Evolutionary conservation across 768 basidiomycete species (phyloP).

Genomic region (Pleurotus giganteus): DNA sequence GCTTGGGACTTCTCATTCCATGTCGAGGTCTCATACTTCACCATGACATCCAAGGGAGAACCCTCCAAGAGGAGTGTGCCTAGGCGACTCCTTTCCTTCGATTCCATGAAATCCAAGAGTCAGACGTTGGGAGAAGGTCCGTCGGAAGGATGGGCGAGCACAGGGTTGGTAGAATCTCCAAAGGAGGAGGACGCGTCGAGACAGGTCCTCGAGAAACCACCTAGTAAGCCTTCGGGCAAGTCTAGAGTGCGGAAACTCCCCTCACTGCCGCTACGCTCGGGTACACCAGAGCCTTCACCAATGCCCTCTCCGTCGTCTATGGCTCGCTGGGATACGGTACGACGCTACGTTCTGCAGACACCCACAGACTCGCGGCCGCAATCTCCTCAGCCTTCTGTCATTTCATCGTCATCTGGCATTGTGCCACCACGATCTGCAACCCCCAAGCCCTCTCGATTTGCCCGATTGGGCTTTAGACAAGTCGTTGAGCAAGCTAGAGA

Average conservation of each 20-base stretch:
- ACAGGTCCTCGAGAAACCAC: slow-evolving; percentile 12
- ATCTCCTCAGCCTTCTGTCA: slow-evolving; percentile 23
- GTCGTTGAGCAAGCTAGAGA: slow-evolving; percentile 65
- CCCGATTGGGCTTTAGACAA: slow-evolving; percentile 55
- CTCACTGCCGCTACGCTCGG: slow-evolving; percentile 33
- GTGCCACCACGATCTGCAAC: slow-evolving; percentile 29
- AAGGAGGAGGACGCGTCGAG: slow-evolving; percentile 5
- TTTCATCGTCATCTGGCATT: slow-evolving; percentile 21
- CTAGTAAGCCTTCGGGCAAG: slow-evolving; percentile 10
- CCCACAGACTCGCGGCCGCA: slow-evolving; percentile 21
- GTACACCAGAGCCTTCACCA: slow-evolving; percentile 35
- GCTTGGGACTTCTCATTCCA: too few relatives aligned
- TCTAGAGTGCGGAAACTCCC: slow-evolving; percentile 14
- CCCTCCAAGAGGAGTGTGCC: slow-evolving; percentile 12
- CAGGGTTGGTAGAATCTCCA: slow-evolving; percentile 1
- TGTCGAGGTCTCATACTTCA: too few relatives aligned
- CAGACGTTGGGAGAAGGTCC: neutral
- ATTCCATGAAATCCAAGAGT: slow-evolving; percentile 18
- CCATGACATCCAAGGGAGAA: slow-evolving; percentile 16
- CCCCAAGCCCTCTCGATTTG: slow-evolving; percentile 50
- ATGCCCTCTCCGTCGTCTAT: slow-evolving; percentile 40
- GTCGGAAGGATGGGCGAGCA: neutral
- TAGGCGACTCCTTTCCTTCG: slow-evolving; percentile 23
- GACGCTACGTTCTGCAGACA: slow-evolving; percentile 50
- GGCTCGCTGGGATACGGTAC: slow-evolving; percentile 50